Base-by-base conservation (phyloP, 202 grass and related monocot genomes). In the Brachypodium distachyon region DNA sequence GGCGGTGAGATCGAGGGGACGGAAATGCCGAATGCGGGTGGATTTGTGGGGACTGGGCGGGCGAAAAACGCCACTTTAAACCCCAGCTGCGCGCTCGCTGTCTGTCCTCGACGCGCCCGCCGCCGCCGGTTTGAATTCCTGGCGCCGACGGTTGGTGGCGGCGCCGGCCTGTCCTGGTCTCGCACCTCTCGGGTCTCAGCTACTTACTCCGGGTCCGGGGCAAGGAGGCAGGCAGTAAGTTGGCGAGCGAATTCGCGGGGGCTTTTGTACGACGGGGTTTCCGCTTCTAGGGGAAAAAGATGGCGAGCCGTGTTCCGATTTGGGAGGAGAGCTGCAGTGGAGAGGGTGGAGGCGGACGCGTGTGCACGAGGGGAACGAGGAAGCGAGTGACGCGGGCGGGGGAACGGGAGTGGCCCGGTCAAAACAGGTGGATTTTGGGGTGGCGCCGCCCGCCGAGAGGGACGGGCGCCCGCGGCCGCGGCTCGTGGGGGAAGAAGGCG, bases 71-170 rank as follows among this genome's bases (percentile, higher is more conserved):
- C 41, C 33, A 26, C 32, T 26, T 79, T 37, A 84, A 76, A 74
- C 73, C 73, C 38, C 83, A 89, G 63, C 54, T 69, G 54, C 42
- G 52, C 1, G 6, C 71, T 78, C 64, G 68, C 73, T 83, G 67
- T 67, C 73, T 83, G 67, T 67, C 67, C 31, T 51, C 33, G 9
- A 70, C 50, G 39, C 61, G 36, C n/a, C n/a, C n/a, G 73, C 55
- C 14, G 64, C 28, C 58, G 41, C 57, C 67, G 39, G 18, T 61
- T 81, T 73, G 74, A 83, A 83, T 76, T 36, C 47, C 51, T 36
- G 5, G 23, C 50, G 27, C 18, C 51, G 32, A 61, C 25, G 64
- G 61, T 74, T 63, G 72, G 72, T 61, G 83, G 61, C 83, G 70
- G 70, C 68, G 47, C 47, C 47, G 66, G 65, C 56, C 73, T 7